phyloP scores from a whole-genome alignment of 2,329 filamentous ascomycete genomes.

The Keithomyces neogunnii region DNA sequence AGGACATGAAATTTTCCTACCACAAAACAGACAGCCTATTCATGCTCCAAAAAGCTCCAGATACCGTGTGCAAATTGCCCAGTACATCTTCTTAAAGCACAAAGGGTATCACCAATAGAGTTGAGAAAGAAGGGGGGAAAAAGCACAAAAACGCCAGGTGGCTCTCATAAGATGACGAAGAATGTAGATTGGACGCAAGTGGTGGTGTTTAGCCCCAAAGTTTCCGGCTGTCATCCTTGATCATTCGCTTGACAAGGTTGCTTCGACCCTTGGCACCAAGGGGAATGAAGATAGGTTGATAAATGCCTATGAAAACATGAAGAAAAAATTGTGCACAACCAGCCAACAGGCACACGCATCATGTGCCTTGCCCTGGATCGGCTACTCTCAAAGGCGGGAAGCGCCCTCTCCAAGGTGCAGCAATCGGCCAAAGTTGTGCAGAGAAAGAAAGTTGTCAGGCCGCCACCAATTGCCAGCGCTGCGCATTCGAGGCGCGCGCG shows the following conservation, averaged over 20 bases:
- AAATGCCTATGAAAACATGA: conserved; percentile 7
- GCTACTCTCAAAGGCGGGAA: conserved; percentile 9
- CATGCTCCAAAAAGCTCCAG: neutral
- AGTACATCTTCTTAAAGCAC: neutral
- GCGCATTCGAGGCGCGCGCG: conserved; percentile 22
- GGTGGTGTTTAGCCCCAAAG: neutral
- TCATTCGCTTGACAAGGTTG: neutral
- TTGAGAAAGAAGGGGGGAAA: conserved; percentile 20
- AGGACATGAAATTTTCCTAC: neutral
- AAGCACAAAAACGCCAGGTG: conserved; percentile 13
- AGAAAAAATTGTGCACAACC: conserved; percentile 13
- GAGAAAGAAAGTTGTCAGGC: neutral
- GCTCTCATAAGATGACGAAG: conserved; percentile 11
- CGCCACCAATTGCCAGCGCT: conserved; percentile 8
- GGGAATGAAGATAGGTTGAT: no score
- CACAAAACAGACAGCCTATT: neutral
- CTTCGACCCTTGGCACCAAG: no score
- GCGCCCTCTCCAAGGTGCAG: conserved; percentile 14
- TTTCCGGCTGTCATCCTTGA: neutral
- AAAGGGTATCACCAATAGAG: conserved; percentile 28
- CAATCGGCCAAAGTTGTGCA: no score
- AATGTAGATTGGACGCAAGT: conserved; percentile 2
- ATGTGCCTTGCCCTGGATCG: conserved; percentile 5
- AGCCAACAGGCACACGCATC: conserved; percentile 14
- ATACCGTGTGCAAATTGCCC: neutral